Evolutionary conservation across 1,284 basidiomycete species (phyloP).

Genomic region (Puccinia polysora): DNA sequence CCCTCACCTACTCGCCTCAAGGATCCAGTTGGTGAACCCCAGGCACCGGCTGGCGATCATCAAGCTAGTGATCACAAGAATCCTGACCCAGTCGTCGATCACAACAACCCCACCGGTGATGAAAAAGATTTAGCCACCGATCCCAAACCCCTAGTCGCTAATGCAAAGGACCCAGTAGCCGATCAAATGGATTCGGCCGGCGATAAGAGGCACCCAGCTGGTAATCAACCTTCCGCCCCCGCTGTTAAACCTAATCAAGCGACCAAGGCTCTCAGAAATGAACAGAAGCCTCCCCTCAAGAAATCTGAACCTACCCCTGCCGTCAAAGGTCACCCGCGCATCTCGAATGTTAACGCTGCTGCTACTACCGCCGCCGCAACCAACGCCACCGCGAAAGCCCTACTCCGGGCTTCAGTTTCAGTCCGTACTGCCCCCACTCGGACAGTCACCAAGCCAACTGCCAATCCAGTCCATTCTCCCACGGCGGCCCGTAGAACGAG

Average conservation of each 20-base stretch:
- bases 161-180: neutral
- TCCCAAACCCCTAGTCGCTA: neutral
- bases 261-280: neutral
- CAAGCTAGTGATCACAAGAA: too few relatives aligned
- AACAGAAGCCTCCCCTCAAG: conserved; percentile 5
- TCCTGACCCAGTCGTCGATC: neutral
- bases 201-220: neutral
- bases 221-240: neutral
- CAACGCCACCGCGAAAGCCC: neutral
- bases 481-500: conserved; percentile 18
- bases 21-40: too few relatives aligned
- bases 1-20: neutral
- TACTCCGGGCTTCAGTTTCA: neutral
- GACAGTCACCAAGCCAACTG: neutral
- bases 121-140: neutral
- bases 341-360: neutral
- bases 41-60: too few relatives aligned
- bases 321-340: conserved; percentile 13
- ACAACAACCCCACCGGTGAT: neutral
- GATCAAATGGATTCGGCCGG: neutral
- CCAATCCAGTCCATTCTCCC: neutral
- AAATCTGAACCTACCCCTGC: conserved; percentile 3
- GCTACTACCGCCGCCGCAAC: neutral
- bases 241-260: neutral
- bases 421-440: neutral